Evolutionary conservation across 371 early-diverging fungal species (phyloP), one percentile per base, ranked within the genome.

Genomic region (Phascolomyces articulosus): DNA sequence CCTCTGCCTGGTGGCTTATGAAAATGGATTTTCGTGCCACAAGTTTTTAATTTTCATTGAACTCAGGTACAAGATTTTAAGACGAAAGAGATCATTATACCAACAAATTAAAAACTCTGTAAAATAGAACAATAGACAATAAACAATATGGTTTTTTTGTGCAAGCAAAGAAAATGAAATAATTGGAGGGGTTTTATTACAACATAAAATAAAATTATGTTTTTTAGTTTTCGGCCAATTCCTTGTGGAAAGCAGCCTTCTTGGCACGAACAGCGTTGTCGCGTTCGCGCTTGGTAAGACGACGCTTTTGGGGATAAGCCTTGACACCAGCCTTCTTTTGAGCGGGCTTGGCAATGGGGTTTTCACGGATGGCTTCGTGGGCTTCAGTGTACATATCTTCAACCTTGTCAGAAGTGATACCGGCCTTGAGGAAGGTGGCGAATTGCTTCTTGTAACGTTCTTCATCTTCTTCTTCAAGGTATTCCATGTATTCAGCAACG

Each of bases 371-470:
- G 69, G 90, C 90, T 71, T 85, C 86, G 90, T 99, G 98, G 62
- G 98, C 98, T 63, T 88, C 84, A 72, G 90, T 84, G 94, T 98
- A 99, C 85, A 97, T 92, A 68, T 91, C 95, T 85, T 99, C 97
- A 65, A 99, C 84, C 72, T 88, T 90, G 71, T 98, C 99, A 57
- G 98, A 90, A 63, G 88, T 80, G 70, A 99, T 85, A 63, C 93
- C 98, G 61, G 86, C 89, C 82, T 90, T 95, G 78, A 99, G 89
- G 93, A 94, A 99, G 75, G 88, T 88, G 62, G 96, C 82, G 88
- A 99, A 99, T 85, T 98, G 98, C 74, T 88, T 86, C 89, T 97
- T 95, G 95, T 93, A 99, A 69, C 91, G 91, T 73, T 99, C 98
- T 81, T 95, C 95, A 85, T 99, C 98, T 80, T 96, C 97, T 86